Conservation (phyloP, 768 basidiomycete genomes). For the Mycena polygramma region DNA sequence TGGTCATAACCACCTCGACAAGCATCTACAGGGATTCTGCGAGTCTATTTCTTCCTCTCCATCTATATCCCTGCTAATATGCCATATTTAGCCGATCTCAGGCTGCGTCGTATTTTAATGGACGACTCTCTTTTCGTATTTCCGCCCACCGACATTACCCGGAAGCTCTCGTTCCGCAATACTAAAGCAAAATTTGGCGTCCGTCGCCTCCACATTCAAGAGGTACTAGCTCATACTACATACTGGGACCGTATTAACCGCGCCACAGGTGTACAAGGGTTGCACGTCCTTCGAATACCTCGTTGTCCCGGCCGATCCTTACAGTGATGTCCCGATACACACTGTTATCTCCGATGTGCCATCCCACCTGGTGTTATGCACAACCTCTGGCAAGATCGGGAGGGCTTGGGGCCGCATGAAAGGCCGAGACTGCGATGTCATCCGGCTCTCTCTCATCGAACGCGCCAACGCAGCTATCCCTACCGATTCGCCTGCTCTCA, state of each 20-base stretch:
- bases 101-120: neutral
- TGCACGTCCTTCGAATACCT: constrained; percentile 21
- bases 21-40: neutral
- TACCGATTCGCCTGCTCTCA: neutral
- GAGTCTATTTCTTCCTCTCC: neutral
- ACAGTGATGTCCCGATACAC: neutral
- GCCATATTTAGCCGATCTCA: neutral
- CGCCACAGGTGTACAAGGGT: neutral
- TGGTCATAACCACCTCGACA: neutral
- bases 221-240: neutral
- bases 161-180: neutral
- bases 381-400: neutral
- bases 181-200: neutral
- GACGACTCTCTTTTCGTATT: neutral
- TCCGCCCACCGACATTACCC: neutral
- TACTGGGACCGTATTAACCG: neutral
- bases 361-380: constrained; percentile 11
- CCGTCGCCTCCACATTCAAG: constrained; percentile 1
- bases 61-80: neutral
- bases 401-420: neutral
- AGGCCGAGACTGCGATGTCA: neutral
- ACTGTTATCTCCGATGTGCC: neutral
- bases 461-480: neutral
- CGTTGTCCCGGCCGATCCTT: constrained; percentile 10
- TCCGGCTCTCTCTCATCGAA: neutral